Base-by-base conservation (phyloP, 768 basidiomycete genomes). In the Obba rivulosa region DNA sequence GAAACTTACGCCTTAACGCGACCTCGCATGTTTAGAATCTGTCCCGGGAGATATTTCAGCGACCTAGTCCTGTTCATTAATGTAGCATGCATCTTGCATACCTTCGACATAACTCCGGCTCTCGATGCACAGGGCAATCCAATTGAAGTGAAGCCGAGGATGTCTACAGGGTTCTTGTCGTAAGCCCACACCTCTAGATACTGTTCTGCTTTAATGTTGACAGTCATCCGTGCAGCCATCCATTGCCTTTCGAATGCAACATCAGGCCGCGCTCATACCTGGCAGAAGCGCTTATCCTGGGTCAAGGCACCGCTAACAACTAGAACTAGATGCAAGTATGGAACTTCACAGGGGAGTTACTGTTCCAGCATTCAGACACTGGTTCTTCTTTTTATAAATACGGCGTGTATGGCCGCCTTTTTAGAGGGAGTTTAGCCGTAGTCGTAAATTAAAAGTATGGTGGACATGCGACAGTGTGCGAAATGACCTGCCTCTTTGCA, bases 11-110 rank as follows among this genome's bases (percentile, higher is more conserved):
- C n/a, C n/a, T n/a, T n/a, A 31, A 13, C 28, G 7, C 28, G 13
- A 13, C 28, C 28, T 31, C 7, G 7, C 28, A 16, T 16, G n/a
- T 25, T 14, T 22, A 56, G 58, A n/a, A 44, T 57, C 8, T 59
- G 58, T 31, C 53, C 58, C 0, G 58, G 58, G 13, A 43, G 55
- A 22, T 20, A 52, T 40, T 49, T 53, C 34, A 55, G 50, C 1
- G 41, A 49, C 7, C 40, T 38, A 3, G 35, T 45, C n/a, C 42
- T 57, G 13, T 57, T 51, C 43, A 49, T 57, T 18, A 44, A n/a
- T 25, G 22, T 57, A 13, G 49, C 53, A 3, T 51, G 43, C 13
- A 14, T 54, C 1, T 28, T 57, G 34, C 53, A 53, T 8, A 50
- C 48, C 3, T 57, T 51, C 40, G 45, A 54, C 20, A 49, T 57